A percentile compares a stretch with the other conserved stretches of the same genome.
Evolutionary conservation across 1,139 yeast genomes (phyloP).

Genomic region (Saccharomyces hybrid): DNA sequence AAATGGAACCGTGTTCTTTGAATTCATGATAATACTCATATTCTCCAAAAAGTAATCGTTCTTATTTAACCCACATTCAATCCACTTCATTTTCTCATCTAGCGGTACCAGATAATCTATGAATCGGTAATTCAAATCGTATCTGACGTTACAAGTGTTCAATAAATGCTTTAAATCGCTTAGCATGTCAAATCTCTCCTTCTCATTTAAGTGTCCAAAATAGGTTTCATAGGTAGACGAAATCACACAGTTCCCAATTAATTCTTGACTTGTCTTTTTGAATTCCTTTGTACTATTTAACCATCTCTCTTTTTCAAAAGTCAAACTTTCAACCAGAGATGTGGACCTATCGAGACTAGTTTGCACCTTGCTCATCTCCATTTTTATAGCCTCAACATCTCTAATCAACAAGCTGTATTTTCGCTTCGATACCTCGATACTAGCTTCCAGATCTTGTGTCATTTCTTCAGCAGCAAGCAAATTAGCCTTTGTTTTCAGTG

Average conservation of each 20-base stretch:
- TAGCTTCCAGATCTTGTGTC: constrained; percentile 65
- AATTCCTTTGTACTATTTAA: constrained; percentile 47
- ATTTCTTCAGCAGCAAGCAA: constrained; percentile 74
- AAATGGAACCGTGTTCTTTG: constrained; percentile 40
- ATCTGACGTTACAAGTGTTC: constrained; percentile 35
- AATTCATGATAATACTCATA: constrained; percentile 43
- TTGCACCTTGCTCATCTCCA: constrained; percentile 60
- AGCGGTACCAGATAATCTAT: constrained; percentile 38
- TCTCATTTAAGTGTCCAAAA: constrained; percentile 55
- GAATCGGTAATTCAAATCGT: constrained; percentile 35
- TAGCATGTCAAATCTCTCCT: constrained; percentile 37
- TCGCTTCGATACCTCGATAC: constrained; percentile 60
- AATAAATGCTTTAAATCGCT: constrained; percentile 41
- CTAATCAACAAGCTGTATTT: constrained; percentile 68
- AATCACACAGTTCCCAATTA: constrained; percentile 61
- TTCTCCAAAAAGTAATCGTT: constrained; percentile 63
- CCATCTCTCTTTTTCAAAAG: constrained; percentile 74
- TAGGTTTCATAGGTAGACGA: constrained; percentile 58
- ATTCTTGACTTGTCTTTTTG: constrained; percentile 37
- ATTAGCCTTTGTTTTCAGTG: constrained; percentile 56
- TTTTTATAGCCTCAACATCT: constrained; percentile 67
- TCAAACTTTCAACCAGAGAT: constrained; percentile 53
- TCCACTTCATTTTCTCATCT: constrained; percentile 45
- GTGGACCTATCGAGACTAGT: constrained; percentile 57
- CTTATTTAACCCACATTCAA: constrained; percentile 43